phyloP scores from a whole-genome alignment of 495 filamentous ascomycete genomes.

The Penicillium tannophilum region DNA sequence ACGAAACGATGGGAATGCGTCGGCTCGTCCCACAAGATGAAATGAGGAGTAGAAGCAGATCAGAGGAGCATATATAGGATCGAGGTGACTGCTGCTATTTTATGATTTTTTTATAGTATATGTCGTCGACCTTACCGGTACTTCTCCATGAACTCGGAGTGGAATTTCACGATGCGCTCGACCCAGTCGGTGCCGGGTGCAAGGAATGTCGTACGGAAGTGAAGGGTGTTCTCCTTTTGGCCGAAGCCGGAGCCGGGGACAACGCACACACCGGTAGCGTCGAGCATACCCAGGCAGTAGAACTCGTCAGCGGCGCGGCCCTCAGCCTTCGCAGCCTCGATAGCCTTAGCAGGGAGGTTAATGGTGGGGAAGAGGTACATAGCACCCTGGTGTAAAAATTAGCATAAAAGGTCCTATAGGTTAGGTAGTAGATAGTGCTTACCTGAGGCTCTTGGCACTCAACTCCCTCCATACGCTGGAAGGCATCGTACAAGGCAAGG shows the following conservation, averaged over 20 bases:
- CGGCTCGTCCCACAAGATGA: background rate
- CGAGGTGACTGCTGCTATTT: background rate
- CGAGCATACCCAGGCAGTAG: constrained; percentile 86
- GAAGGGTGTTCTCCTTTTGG: constrained; percentile 85
- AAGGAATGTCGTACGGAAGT: constrained; percentile 97
- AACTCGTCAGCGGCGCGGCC: constrained; percentile 83
- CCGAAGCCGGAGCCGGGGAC: constrained; percentile 93
- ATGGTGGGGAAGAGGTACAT: constrained; percentile 99
- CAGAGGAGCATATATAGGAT: background rate
- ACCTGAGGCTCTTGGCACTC: constrained; percentile 78
- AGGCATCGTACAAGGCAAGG: constrained; percentile 81
- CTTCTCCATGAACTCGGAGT: constrained; percentile 87
- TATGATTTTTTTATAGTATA: background rate
- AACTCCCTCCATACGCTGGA: constrained; percentile 93
- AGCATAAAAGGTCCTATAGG: constrained; percentile 5
- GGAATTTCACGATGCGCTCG: constrained; percentile 83
- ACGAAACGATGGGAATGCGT: constrained; percentile 14
- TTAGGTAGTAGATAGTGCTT: constrained; percentile 11
- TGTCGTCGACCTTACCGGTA: constrained; percentile 45
- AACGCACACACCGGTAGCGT: constrained; percentile 94
- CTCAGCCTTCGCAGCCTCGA: constrained; percentile 72
- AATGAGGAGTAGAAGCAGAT: background rate
- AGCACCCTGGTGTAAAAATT: constrained; percentile 59
- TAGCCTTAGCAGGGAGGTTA: constrained; percentile 70
- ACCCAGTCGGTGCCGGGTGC: constrained; percentile 97